Evolutionary conservation across 1,284 basidiomycete genomes (phyloP).

Genomic region (Calocybe gambosa): DNA sequence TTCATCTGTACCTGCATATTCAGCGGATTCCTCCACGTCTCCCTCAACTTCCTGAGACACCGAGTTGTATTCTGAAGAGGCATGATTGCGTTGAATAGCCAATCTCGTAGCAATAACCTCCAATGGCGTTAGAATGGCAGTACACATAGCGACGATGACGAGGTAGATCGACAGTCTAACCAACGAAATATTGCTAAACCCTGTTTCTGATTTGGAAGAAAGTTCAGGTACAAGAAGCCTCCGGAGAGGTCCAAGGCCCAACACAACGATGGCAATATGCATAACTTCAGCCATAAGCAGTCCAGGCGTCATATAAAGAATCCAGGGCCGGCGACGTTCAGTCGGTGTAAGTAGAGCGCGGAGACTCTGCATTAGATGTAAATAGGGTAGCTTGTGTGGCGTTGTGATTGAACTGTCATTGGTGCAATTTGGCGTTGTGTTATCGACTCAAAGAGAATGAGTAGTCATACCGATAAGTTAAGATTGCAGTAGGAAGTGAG

Average conservation of each 20-base stretch:
- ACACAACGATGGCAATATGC: constrained; percentile 62
- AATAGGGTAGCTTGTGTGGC: constrained; percentile 72
- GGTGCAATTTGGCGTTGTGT: neutral
- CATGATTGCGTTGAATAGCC: constrained; percentile 81
- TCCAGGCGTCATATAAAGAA: constrained; percentile 80
- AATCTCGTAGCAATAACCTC: constrained; percentile 80
- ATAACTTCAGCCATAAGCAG: constrained; percentile 64
- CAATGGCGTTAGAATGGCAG: constrained; percentile 66
- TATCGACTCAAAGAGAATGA: neutral
- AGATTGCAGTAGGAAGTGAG: constrained; percentile 71
- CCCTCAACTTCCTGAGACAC: constrained; percentile 67
- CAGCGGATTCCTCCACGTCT: constrained; percentile 56
- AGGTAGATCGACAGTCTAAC: constrained; percentile 57
- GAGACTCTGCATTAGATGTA: constrained; percentile 56
- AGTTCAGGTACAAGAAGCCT: constrained; percentile 52
- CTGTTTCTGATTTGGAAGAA: constrained; percentile 31
- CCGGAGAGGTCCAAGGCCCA: constrained; percentile 64
- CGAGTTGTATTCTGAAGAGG: constrained; percentile 63
- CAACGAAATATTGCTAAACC: constrained; percentile 34
- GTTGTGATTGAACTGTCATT: constrained; percentile 73
- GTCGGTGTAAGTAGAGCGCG: constrained; percentile 77
- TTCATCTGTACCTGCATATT: constrained; percentile 74
- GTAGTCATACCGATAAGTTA: constrained; percentile 67
- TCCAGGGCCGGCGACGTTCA: constrained; percentile 75
- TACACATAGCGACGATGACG: constrained; percentile 53